These are phyloP conservation scores for Ceratocystis colombiana DNA, from an alignment of 2,329 filamentous ascomycete species.

Conservation along the genomic window DNA sequence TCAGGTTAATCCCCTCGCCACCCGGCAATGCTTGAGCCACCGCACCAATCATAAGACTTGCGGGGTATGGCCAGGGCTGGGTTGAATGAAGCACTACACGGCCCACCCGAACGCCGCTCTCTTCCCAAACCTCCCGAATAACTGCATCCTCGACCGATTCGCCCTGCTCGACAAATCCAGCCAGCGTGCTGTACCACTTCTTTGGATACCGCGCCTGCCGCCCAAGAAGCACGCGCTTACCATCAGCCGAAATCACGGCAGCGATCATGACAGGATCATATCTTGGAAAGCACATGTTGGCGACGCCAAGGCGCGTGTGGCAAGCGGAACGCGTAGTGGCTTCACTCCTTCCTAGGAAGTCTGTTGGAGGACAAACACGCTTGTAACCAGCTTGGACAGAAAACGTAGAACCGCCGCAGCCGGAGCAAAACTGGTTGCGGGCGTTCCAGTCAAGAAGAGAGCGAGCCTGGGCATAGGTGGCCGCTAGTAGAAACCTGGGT, in stretches of 20 bases:
- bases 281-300: constrained; percentile 83
- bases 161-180: constrained; percentile 75
- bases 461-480: constrained; percentile 80
- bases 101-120: constrained; percentile 65
- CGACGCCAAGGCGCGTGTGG: constrained; percentile 71
- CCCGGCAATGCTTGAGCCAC: constrained; percentile 71
- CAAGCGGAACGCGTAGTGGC: constrained; percentile 56
- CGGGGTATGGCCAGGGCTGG: constrained; percentile 80
- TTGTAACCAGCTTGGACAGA: constrained; percentile 72
- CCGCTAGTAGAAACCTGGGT: constrained; percentile 46
- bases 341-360: constrained; percentile 41
- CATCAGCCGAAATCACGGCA: constrained; percentile 74
- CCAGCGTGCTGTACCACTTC: constrained; percentile 80
- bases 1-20: constrained; percentile 70
- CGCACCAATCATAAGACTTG: constrained; percentile 76
- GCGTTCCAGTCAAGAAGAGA: constrained; percentile 89
- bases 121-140: constrained; percentile 75
- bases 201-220: constrained; percentile 74
- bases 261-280: constrained; percentile 95
- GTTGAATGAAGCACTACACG: constrained; percentile 72
- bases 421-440: constrained; percentile 83
- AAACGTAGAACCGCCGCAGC: constrained; percentile 74
- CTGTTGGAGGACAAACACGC: constrained; percentile 63
- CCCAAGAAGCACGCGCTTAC: constrained; percentile 68
- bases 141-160: constrained; percentile 81